phyloP scores from a whole-genome alignment of 2,329 filamentous ascomycete genomes.

The Microcera coccophila region DNA sequence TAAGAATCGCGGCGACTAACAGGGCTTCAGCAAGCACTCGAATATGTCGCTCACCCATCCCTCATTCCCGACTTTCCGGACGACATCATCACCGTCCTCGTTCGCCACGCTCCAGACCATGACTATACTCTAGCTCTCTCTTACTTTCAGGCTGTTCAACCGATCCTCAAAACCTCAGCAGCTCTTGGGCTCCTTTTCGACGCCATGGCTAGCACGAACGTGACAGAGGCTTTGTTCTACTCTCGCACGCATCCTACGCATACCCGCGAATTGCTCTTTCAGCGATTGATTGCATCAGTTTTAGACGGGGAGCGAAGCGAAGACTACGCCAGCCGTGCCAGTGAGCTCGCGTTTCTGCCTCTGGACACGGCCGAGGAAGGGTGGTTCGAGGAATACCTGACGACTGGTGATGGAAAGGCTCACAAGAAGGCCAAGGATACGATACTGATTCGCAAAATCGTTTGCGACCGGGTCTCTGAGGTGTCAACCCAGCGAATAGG shows the following conservation, averaged over 20 bases:
- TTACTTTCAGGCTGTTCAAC: conserved; percentile 74
- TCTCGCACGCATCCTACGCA: conserved; percentile 60
- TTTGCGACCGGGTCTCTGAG: conserved; percentile 57
- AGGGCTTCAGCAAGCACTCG: conserved; percentile 66
- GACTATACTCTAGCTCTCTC: conserved; percentile 67
- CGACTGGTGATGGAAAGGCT: conserved; percentile 59
- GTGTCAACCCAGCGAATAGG: conserved; percentile 41
- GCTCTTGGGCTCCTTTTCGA: conserved; percentile 66
- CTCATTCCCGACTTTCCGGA: conserved; percentile 78
- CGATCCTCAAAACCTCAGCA: conserved; percentile 61
- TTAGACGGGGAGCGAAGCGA: conserved; percentile 41
- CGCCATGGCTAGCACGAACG: conserved; percentile 62
- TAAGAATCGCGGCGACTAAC: conserved; percentile 8
- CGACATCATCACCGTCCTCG: conserved; percentile 69
- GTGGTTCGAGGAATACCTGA: conserved; percentile 70
- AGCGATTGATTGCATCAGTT: conserved; percentile 59
- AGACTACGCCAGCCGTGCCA: conserved; percentile 51
- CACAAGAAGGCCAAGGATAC: conserved; percentile 67
- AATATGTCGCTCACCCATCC: conserved; percentile 74
- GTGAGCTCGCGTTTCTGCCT: conserved; percentile 69
- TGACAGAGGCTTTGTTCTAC: conserved; percentile 72
- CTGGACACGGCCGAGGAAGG: conserved; percentile 66
- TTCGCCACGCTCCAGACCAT: conserved; percentile 54
- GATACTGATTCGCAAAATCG: conserved; percentile 68
- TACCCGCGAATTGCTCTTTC: conserved; percentile 62